These are phyloP conservation scores for Irpex lacteus DNA, from an alignment of 1,284 basidiomycete genomes.

Conservation along the genomic window DNA sequence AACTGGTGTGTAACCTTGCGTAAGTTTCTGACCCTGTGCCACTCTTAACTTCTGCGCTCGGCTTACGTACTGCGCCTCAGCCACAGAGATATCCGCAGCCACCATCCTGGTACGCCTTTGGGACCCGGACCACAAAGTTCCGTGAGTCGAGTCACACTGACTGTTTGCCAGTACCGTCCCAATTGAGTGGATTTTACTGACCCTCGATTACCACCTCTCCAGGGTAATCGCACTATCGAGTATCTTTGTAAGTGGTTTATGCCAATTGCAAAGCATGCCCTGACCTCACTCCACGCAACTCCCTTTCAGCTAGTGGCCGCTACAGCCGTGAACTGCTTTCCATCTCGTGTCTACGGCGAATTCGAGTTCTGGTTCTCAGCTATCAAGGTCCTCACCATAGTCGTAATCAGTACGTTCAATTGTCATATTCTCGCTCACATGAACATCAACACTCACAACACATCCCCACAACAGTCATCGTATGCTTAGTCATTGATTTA, in stretches of 20 bases:
- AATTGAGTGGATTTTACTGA: neutral
- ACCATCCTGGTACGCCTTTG: conserved; percentile 24
- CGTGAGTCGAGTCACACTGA: conserved; percentile 13
- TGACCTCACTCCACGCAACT: conserved; percentile 33
- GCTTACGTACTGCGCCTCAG: conserved; percentile 9
- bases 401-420: conserved; percentile 27
- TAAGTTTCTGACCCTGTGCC: conserved; percentile 10
- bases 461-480: conserved; percentile 20
- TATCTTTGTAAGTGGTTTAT: conserved; percentile 20
- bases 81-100: conserved; percentile 28
- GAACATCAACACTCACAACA: neutral
- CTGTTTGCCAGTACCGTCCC: neutral
- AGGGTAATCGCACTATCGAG: conserved; percentile 18
- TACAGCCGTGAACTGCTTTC: conserved; percentile 35
- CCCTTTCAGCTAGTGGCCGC: conserved; percentile 75
- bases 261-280: neutral
- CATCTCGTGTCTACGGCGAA: conserved; percentile 30
- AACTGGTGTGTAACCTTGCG: conserved; percentile 31
- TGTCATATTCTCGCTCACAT: neutral
- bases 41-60: neutral
- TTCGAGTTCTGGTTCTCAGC: conserved; percentile 38
- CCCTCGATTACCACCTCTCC: neutral
- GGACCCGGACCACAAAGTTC: conserved; percentile 15
- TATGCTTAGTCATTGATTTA: conserved; percentile 31
- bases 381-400: conserved; percentile 37